Evolutionary conservation across 1,139 yeast genomes (phyloP), one percentile per base, ranked within the genome.

Genomic region (Diutina catenulata): DNA sequence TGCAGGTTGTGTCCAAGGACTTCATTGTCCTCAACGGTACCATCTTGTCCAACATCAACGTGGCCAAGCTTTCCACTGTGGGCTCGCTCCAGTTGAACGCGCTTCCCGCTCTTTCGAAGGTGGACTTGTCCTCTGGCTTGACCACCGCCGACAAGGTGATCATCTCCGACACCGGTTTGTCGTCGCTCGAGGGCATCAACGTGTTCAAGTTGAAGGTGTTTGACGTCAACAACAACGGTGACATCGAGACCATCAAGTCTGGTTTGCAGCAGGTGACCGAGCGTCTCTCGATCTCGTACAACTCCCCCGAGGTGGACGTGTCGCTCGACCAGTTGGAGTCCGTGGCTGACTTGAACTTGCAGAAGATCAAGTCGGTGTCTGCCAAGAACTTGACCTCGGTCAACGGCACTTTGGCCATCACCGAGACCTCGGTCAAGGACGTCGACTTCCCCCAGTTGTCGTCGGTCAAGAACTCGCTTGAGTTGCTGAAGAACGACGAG

Each of bases 281-380:
- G 59, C 59, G 76, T 47, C 68, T 91, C 54, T 76, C 80, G 51
- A 77, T 91, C 57, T 76, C 95, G 47, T 81, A 73, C 71, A 91
- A 91, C 69, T 83, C 94, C 54, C 79, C 77, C 46, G 64, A 74
- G 45, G 80, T 81, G 45, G 77, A 75, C 47, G 80, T 79, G 49
- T 49, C 62, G 45, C 82, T 88, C 50, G 76, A 80, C 59, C 61
- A 71, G 54, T 76, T 91, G 60, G 53, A 68, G 46, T 73, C 86
- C 76, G 96, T 95, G 49, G 81, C 82, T 72, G 80, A 83, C 71
- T 66, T 88, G 51, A 76, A 84, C 48, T 74, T 88, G 69, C 82
- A 83, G 64, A 78, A 77, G 50, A 80, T 86, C 53, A 63, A 79
- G 50, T 74, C 88, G 24, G 69, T 86, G 47, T 71, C 84, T 39